A percentile compares a stretch with the other conserved stretches of the same genome.
Evolutionary conservation across 2,329 filamentous ascomycete species (phyloP).

Genomic region (Talaromyces sp.): DNA sequence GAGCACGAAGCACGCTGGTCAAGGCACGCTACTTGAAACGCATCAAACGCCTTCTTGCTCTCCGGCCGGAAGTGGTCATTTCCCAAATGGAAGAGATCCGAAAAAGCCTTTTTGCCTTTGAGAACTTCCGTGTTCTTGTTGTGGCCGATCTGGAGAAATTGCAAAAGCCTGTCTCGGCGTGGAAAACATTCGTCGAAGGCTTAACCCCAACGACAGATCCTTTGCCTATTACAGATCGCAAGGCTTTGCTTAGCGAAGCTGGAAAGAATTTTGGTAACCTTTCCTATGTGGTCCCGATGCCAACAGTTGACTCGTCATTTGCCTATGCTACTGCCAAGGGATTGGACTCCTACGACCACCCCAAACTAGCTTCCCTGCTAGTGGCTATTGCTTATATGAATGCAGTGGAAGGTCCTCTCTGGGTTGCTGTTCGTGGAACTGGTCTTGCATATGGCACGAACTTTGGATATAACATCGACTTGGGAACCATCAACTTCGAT

Average conservation of each 20-base stretch:
- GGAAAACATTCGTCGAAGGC: slow-evolving; percentile 58
- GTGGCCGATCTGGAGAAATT: slow-evolving; percentile 75
- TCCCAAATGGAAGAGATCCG: slow-evolving; percentile 72
- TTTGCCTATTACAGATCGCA: slow-evolving; percentile 63
- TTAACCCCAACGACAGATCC: slow-evolving; percentile 52
- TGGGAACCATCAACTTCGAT: slow-evolving; percentile 73
- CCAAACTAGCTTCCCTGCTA: slow-evolving; percentile 73
- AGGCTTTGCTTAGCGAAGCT: slow-evolving; percentile 66
- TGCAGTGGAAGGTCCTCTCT: slow-evolving; percentile 86
- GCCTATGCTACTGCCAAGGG: slow-evolving; percentile 70
- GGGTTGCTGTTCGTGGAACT: slow-evolving; percentile 86
- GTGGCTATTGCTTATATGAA: slow-evolving; percentile 90
- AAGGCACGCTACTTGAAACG: slow-evolving; percentile 83
- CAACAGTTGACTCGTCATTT: slow-evolving; percentile 87
- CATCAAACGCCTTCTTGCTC: slow-evolving; percentile 71
- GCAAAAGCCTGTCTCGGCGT: slow-evolving; percentile 67
- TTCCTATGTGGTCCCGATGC: slow-evolving; percentile 80
- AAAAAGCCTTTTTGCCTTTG: slow-evolving; percentile 68
- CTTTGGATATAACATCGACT: slow-evolving; percentile 71
- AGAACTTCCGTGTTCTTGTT: slow-evolving; percentile 81
- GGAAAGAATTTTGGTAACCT: slow-evolving; percentile 69
- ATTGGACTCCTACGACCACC: slow-evolving; percentile 67
- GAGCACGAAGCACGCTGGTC: slow-evolving; percentile 75
- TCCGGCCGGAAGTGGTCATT: slow-evolving; percentile 69
- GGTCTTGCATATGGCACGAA: slow-evolving; percentile 86